Conservation (phyloP, 2,329 filamentous ascomycete species). For the Rhinocladiella mackenziei region DNA sequence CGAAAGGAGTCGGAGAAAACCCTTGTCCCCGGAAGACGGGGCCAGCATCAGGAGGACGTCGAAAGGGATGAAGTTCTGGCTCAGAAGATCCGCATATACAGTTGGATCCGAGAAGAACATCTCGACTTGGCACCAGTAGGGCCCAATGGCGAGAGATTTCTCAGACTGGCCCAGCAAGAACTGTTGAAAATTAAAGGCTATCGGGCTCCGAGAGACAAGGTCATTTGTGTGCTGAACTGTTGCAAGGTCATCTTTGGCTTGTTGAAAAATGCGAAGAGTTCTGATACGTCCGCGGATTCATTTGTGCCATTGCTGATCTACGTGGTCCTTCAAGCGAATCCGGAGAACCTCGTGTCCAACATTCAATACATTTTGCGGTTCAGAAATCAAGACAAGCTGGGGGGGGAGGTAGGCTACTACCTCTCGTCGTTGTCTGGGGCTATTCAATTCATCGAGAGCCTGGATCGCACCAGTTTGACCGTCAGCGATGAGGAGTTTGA, state of each 20-base stretch:
- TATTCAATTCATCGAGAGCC: constrained; percentile 92
- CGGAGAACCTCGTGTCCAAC: constrained; percentile 92
- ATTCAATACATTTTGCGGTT: constrained; percentile 97
- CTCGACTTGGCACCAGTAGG: constrained; percentile 83
- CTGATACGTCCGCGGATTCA: constrained; percentile 88
- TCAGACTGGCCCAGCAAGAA: constrained; percentile 88
- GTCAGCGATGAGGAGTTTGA: constrained; percentile 96
- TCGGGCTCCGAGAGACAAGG: constrained; percentile 93
- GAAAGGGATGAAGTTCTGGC: constrained; percentile 93
- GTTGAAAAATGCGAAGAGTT: constrained; percentile 80
- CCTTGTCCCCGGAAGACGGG: constrained; percentile 76
- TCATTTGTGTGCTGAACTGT: constrained; percentile 96
- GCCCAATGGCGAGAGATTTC: constrained; percentile 81
- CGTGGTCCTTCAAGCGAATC: constrained; percentile 89
- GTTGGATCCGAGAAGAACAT: constrained; percentile 90
- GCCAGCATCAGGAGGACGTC: constrained; percentile 96
- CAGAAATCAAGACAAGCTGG: constrained; percentile 93
- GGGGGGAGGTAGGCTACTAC: constrained; percentile 97
- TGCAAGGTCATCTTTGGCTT: constrained; percentile 99
- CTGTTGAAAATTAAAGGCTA: constrained; percentile 95
- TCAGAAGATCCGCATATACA: constrained; percentile 95
- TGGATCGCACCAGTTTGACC: constrained; percentile 89
- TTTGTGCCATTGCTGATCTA: constrained; percentile 96
- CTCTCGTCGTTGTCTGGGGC: constrained; percentile 83
- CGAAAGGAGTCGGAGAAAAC: constrained; percentile 64